Evolutionary conservation across 352 stramenopile species (phyloP).

Genomic region (Globisporangium cylindrosporum): DNA sequence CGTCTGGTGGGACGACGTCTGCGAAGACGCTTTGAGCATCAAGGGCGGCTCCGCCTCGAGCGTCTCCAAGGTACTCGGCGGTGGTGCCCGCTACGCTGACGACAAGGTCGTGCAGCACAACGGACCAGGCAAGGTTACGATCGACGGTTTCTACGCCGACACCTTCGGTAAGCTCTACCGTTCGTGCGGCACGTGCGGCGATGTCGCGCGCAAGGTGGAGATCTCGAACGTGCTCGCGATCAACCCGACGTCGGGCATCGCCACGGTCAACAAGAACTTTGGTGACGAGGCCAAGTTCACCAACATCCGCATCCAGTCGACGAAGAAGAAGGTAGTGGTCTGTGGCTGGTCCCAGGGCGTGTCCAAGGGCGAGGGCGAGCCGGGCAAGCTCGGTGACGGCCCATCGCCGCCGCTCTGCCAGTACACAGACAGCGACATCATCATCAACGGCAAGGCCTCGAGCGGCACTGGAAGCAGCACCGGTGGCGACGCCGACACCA

Average conservation of each 20-base stretch:
- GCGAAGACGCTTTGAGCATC: slow-evolving; percentile 29
- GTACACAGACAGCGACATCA: slow-evolving; percentile 13
- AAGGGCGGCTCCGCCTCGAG: slow-evolving; percentile 23
- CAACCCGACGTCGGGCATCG: slow-evolving; percentile 21
- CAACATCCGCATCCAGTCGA: slow-evolving; percentile 24
- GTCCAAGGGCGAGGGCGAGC: slow-evolving; percentile 17
- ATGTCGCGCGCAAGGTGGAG: slow-evolving; percentile 20
- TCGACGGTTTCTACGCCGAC: slow-evolving; percentile 32
- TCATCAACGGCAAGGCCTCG: slow-evolving; percentile 4
- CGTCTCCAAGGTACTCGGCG: slow-evolving; percentile 24
- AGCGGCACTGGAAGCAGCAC: slow-evolving; percentile 4
- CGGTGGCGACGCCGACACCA: not conserved
- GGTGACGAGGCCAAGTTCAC: slow-evolving; percentile 22
- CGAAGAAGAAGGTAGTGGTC: slow-evolving; percentile 20
- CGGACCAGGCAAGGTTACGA: slow-evolving; percentile 23
- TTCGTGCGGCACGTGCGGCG: slow-evolving; percentile 29
- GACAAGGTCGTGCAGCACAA: slow-evolving; percentile 38
- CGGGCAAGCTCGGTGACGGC: slow-evolving; percentile 30
- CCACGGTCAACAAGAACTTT: slow-evolving; percentile 34
- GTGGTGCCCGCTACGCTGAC: slow-evolving; percentile 24
- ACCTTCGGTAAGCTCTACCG: slow-evolving; percentile 33
- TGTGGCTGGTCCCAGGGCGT: slow-evolving; percentile 30
- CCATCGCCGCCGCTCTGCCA: slow-evolving; percentile 14
- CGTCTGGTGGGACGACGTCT: slow-evolving; percentile 33
- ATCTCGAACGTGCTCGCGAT: slow-evolving; percentile 32